Evolutionary conservation across 169 alveolate species (phyloP), one percentile per base, ranked within the genome.

Genomic region (Plasmodium coatneyi): DNA sequence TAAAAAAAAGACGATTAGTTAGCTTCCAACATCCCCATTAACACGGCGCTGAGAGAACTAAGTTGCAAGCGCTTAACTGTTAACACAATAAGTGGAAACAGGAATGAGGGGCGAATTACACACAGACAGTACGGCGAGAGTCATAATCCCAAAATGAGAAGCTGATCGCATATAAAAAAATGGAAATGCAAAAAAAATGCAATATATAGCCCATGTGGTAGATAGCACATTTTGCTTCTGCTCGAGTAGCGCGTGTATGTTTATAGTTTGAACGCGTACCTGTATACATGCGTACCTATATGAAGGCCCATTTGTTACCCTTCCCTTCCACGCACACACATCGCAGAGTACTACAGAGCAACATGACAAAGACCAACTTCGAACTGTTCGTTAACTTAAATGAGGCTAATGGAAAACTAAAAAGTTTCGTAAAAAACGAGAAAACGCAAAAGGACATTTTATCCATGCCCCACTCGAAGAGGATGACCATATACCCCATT

Each of bases 401-500:
- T 54, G 93, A 87, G 71, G 93, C 93, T 56, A 87, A 56, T 60
- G 28, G 22, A 16, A 78, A 56, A 30, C 82, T 87, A 79, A 79
- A 87, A 30, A 87, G 71, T 49, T 87, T 54, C 34, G 70, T 87
- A 30, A 87, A 87, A 78, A 79, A 79, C 52, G 36, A 41, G 46
- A 32, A 87, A 54, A 56, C 39, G 19, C 87, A 87, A 87, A 60
- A 56, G 1, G 76, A 79, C 22, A 87, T 87, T 79, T 60, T 87
- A 79, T 41, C 89, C 4, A 32, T 66, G 54, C 82, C 93, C 19
- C 93, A 87, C 41, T 87, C 93, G n/a, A 87, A 87, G 49, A 70
- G 93, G 71, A 87, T 87, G 93, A 87, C 93, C 32, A 87, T 87
- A 25, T 87, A 87, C 41, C 54, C 82, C 30, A 87, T 87, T 39